Percentiles rank a stretch among this genome's conserved stretches.
These are phyloP conservation scores for Mediolabrus comicus DNA, from an alignment of 108 stramenopile genomes.

Conservation along the genomic window DNA sequence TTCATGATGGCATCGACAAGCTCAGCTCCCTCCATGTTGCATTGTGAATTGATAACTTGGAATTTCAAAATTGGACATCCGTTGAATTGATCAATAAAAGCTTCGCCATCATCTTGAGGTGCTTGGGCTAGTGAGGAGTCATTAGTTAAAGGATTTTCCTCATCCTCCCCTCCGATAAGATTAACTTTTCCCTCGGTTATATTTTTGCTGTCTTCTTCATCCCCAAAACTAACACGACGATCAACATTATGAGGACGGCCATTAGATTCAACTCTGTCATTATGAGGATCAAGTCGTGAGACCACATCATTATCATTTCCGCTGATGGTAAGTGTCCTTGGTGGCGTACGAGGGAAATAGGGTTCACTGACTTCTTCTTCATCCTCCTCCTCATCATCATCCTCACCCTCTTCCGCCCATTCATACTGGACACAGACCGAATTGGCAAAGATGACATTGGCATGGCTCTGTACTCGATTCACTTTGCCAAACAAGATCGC, in stretches of 20 bases:
- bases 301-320: neutral
- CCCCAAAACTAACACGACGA: neutral
- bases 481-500: slow-evolving; percentile 84
- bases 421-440: slow-evolving; percentile 75
- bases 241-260: too few species aligned
- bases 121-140: neutral
- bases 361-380: neutral
- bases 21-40: slow-evolving; percentile 61
- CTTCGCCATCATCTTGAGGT: neutral
- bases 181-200: neutral
- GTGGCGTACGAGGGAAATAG: too few species aligned
- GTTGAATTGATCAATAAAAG: slow-evolving; percentile 29
- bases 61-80: slow-evolving; percentile 79
- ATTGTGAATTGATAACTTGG: slow-evolving; percentile 69
- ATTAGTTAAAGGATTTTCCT: neutral
- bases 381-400: slow-evolving; percentile 21
- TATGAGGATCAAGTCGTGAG: too few species aligned
- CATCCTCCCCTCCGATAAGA: neutral
- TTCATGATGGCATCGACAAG: slow-evolving; percentile 81
- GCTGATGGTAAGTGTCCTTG: neutral
- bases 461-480: slow-evolving; percentile 69
- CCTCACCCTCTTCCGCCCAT: slow-evolving; percentile 25
- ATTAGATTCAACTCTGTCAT: too few species aligned
- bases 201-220: neutral
- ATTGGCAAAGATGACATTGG: slow-evolving; percentile 65